Evolutionary conservation across 441 rosid species (phyloP).

Genomic region (Pelargonium australe): DNA sequence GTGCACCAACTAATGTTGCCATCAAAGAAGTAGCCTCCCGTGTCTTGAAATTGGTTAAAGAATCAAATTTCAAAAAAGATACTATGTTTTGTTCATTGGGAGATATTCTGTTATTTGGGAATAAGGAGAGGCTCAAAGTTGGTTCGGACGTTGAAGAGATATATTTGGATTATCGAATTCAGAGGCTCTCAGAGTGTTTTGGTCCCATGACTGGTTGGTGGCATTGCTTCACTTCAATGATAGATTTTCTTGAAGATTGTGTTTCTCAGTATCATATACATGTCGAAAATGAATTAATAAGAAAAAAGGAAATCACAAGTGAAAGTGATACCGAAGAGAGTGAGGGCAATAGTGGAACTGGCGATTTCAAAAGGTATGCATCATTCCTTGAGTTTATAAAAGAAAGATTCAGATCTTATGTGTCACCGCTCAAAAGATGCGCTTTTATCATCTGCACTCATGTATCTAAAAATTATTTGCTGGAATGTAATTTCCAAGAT

Average conservation of each 20-base stretch:
- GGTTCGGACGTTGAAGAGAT: constrained; percentile 29
- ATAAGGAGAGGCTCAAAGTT: constrained; percentile 24
- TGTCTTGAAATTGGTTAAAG: constrained; percentile 29
- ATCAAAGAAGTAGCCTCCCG: constrained; percentile 42
- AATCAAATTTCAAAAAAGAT: constrained; percentile 17
- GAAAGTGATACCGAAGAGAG: constrained; percentile 17
- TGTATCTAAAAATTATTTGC: constrained; percentile 22
- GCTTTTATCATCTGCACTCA: constrained; percentile 26
- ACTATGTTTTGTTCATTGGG: constrained; percentile 20
- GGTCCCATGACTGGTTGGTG: constrained; percentile 26
- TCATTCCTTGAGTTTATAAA: constrained; percentile 31
- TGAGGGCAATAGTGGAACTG: background rate
- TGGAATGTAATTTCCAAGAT: constrained; percentile 8
- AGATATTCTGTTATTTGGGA: constrained; percentile 38
- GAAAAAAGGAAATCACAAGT: background rate
- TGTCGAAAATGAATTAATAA: constrained; percentile 18
- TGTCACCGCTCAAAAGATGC: constrained; percentile 22
- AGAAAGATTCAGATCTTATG: constrained; percentile 17
- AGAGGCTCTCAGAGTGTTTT: constrained; percentile 28
- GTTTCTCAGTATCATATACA: constrained; percentile 17
- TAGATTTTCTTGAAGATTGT: constrained; percentile 30
- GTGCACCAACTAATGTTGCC: constrained; percentile 59
- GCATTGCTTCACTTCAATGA: constrained; percentile 24
- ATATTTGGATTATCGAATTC: constrained; percentile 34
- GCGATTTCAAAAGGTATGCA: background rate